Percentiles rank a stretch among this genome's conserved stretches.
phyloP scores from a whole-genome alignment of 768 basidiomycete genomes.

The Naganishia randhawae region DNA sequence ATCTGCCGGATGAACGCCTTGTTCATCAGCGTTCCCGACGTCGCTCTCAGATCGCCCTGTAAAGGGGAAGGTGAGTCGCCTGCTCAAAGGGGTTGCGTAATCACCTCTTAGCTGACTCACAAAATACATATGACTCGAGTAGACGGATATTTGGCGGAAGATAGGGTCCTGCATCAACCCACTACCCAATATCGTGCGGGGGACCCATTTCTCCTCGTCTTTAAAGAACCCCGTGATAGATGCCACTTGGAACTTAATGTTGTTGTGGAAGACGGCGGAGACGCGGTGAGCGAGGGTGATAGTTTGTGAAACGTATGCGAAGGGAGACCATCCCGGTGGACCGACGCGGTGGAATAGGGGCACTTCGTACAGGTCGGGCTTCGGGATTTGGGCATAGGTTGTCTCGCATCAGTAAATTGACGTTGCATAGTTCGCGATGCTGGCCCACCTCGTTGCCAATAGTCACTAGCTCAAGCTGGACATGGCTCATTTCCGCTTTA shows the following conservation, averaged over 20 bases:
- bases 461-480: neutral
- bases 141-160: conserved; percentile 14
- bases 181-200: neutral
- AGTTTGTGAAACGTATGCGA: conserved; percentile 20
- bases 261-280: conserved; percentile 1
- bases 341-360: conserved; percentile 11
- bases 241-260: conserved; percentile 23
- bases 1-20: conserved; percentile 24
- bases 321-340: conserved; percentile 15
- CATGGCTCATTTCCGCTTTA: neutral
- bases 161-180: neutral
- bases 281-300: neutral
- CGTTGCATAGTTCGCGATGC: too few relatives aligned
- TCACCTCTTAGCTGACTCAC: neutral
- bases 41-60: neutral
- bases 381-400: neutral
- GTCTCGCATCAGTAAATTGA: too few relatives aligned
- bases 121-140: conserved; percentile 17
- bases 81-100: neutral
- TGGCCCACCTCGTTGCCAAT: neutral
- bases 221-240: conserved; percentile 24
- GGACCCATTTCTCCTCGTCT: conserved; percentile 7
- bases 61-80: neutral
- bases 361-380: conserved; percentile 26
- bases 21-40: neutral